Evolutionary conservation across 2,329 filamentous ascomycete species (phyloP), one percentile per base, ranked within the genome.

Genomic region (Rhexocercosporidium sp.): DNA sequence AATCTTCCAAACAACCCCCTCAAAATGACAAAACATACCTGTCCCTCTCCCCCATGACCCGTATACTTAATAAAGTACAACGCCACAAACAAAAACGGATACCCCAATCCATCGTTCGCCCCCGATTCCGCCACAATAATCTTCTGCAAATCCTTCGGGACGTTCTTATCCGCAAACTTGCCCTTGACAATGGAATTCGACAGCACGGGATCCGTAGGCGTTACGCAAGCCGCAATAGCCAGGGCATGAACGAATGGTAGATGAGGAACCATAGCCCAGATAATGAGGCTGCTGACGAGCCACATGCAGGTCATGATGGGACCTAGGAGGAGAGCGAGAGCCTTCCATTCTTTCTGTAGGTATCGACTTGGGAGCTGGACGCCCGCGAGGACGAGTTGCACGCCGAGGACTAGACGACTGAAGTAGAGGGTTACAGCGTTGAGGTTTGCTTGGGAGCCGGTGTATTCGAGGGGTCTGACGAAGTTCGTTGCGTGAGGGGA

Each of bases 101-200:
- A 97, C 0, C 93, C 41, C 95, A 83, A 0, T 1, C 94, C 94
- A 79, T 97, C 94, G 75, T 97, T 97, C 1, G 93, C 92, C 1
- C 94, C 94, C 0, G 92, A 94, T 80, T 97, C 94, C 1, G 76
- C 90, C 59, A 92, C 86, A 75, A 93, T 92, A 72, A 93, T 92
- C 70, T 91, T 89, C 81, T 97, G 93, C 59, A 97, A 81, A 31
- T 90, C 86, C 66, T 89, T 90, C 0, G 94, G 93, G 20, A 97
- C 90, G 76, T 97, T 96, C 74, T 94, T 91, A 75, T 97, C 94
- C 0, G 94, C 94, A 76, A 97, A 97, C 74, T 92, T 94, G 37
- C 94, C 94, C 81, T 97, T 97, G 54, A 97, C 93, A 66, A 97
- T 97, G 2, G 92, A 92, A 70, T 96, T 95, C 18, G 92, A 95